Evolutionary conservation across 768 basidiomycete genomes (phyloP).

Genomic region (Russula sp.): DNA sequence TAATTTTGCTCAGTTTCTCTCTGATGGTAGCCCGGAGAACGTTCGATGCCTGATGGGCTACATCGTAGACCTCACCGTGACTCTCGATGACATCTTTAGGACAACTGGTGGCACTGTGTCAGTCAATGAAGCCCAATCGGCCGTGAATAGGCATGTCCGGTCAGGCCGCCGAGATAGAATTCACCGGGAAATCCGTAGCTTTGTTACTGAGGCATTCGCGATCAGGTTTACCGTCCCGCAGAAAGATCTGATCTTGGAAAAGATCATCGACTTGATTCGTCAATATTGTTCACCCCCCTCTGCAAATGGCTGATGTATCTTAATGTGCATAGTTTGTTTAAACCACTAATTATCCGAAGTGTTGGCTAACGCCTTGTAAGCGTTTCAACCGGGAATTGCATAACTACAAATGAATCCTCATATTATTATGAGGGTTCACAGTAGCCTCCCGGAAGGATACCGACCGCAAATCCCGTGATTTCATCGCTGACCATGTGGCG

Average conservation of each 20-base stretch:
- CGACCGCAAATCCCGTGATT: too few species aligned
- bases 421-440: too few species aligned
- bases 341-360: too few species aligned
- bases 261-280: neutral
- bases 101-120: neutral
- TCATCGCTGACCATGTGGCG: too few species aligned
- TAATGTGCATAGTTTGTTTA: too few species aligned
- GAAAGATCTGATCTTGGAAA: neutral
- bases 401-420: too few species aligned
- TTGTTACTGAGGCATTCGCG: neutral
- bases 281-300: neutral
- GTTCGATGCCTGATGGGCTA: constrained; percentile 1
- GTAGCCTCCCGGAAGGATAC: too few species aligned
- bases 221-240: neutral
- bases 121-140: too few species aligned
- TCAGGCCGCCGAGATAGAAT: neutral
- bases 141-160: neutral
- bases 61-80: neutral
- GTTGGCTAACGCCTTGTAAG: too few species aligned
- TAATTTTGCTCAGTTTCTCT: neutral
- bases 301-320: neutral
- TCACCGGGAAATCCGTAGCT: neutral
- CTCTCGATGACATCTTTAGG: neutral
- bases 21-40: neutral
- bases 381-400: too few species aligned